Evolutionary conservation across 2,329 filamentous ascomycete species (phyloP), one percentile per base, ranked within the genome.

Genomic region (Alternaria sp.): DNA sequence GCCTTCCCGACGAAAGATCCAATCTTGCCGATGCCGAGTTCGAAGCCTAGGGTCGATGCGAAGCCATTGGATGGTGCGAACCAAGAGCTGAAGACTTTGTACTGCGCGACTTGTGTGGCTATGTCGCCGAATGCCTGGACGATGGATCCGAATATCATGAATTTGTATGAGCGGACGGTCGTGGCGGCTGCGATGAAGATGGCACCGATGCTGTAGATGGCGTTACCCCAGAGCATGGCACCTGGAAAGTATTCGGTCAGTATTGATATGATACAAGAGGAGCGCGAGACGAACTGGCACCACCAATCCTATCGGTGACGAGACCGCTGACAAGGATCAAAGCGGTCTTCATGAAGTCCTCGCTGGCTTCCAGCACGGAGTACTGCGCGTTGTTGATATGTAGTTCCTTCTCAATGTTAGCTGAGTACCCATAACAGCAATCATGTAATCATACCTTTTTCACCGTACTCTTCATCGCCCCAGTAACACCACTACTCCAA

Each of bases 31-130:
- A 90, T 84, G 0, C 84, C 87, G 0, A 90, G 80, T 71, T 90
- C 88, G 5, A 90, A 85, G 0, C 84, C 88, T 0, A 90, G 80
- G 0, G 87, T 90, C 0, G 87, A 87, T 0, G 87, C 88, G 70
- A 90, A 90, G 2, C 88, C 88, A 60, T 87, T 84, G 8, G 82
- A 87, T 0, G 88, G 88, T 0, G 87, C 82, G 64, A 90, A 90
- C 88, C 88, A 90, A 0, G 86, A 88, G 0, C 86, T 88, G 68
- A 90, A 90, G 64, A 90, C 85, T 64, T 89, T 88, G 73, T 89
- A 90, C 71, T 89, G 87, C 0, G 88, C 88, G 28, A 89, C 83
- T 67, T 90, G 87, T 0, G 88, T 90, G 0, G 88, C 86, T 20
- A 89, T 87, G 64, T 89, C 88, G n/a, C 88, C 88, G 0, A 90